Percentiles rank a stretch among this genome's conserved stretches.
Evolutionary conservation across 257 asterid species (phyloP).

Genomic region (Anisodus tanguticus): DNA sequence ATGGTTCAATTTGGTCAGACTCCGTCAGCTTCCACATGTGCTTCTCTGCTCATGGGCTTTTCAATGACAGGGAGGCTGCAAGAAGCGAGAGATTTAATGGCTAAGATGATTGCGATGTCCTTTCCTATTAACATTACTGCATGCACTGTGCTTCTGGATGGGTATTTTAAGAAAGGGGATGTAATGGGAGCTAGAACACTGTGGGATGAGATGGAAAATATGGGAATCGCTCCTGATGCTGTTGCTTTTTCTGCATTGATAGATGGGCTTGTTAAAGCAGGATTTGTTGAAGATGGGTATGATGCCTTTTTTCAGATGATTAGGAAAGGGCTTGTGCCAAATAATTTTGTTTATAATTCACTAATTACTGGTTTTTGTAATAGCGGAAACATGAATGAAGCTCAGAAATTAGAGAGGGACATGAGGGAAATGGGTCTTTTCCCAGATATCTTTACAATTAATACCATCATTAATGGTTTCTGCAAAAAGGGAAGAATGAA

Average conservation of each 20-base stretch:
- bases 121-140: constrained; percentile 65
- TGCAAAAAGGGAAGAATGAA: constrained; percentile 86
- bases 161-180: constrained; percentile 75
- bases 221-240: constrained; percentile 81
- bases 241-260: constrained; percentile 90
- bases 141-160: constrained; percentile 79
- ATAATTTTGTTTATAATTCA: constrained; percentile 82
- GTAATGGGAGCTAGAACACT: constrained; percentile 62
- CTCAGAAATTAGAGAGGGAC: constrained; percentile 65
- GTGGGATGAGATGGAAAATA: constrained; percentile 81
- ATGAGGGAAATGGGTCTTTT: constrained; percentile 77
- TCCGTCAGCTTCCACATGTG: constrained; percentile 80
- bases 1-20: constrained; percentile 64
- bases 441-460: constrained; percentile 78
- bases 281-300: constrained; percentile 69
- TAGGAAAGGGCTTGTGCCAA: constrained; percentile 71
- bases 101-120: constrained; percentile 67
- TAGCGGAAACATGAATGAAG: constrained; percentile 61
- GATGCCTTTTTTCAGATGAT: constrained; percentile 55
- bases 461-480: constrained; percentile 77
- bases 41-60: constrained; percentile 78
- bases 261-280: constrained; percentile 71
- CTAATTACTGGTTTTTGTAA: constrained; percentile 77
- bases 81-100: constrained; percentile 65
- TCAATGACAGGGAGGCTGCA: constrained; percentile 64